These are phyloP conservation scores for Chrysanthemum seticuspe DNA, from an alignment of 129 eudicot genomes.

Conservation along the genomic window DNA sequence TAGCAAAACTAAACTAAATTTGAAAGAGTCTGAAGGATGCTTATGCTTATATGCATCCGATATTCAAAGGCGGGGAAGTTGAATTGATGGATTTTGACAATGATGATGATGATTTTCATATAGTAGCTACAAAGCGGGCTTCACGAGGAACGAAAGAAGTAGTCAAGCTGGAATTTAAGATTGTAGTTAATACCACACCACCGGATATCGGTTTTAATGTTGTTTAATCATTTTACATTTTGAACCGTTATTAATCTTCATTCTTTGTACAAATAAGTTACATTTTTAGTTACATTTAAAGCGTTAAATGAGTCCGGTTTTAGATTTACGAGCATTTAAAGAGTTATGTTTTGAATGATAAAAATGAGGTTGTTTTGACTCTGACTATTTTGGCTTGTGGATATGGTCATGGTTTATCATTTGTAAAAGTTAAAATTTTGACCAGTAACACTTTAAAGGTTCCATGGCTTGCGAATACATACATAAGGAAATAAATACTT, in stretches of 20 bases:
- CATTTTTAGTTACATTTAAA: too few species aligned
- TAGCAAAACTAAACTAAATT: slow-evolving; percentile 73
- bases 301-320: not conserved
- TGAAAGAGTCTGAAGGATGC: slow-evolving; percentile 49
- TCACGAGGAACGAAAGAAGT: slow-evolving; percentile 26
- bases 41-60: slow-evolving; percentile 76
- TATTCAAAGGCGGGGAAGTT: slow-evolving; percentile 55
- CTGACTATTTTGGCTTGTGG: not conserved
- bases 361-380: not conserved
- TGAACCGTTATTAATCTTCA: not conserved
- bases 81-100: slow-evolving; percentile 42
- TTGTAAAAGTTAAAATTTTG: too few species aligned
- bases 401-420: not conserved
- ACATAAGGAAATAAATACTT: too few species aligned
- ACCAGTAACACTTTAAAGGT: too few species aligned
- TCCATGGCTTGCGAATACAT: too few species aligned
- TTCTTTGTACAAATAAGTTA: slow-evolving; percentile 17
- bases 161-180: slow-evolving; percentile 38
- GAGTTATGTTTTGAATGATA: not conserved
- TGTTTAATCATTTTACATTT: slow-evolving; percentile 11
- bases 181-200: too few species aligned
- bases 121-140: slow-evolving; percentile 76
- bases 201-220: slow-evolving; percentile 14
- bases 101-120: slow-evolving; percentile 54
- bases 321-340: not conserved